Percentiles rank a stretch among this genome's conserved stretches.
Conservation (phyloP, 2,329 filamentous ascomycete genomes). For the Fusarium phyllophilum region DNA sequence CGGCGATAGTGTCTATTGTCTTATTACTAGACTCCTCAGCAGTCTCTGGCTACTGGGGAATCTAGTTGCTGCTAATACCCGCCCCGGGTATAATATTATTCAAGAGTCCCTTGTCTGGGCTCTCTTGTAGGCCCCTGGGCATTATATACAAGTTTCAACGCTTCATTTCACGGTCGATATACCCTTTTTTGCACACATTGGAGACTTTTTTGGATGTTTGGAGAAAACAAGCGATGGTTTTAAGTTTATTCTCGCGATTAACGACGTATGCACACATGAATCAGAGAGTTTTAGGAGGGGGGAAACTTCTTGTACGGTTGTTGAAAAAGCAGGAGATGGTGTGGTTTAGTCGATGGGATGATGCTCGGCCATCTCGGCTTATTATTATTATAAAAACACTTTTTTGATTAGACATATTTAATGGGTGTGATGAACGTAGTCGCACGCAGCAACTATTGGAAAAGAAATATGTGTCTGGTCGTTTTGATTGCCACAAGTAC, state of each 20-base stretch:
- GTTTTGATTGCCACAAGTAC: background rate
- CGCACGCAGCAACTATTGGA: conserved; percentile 14
- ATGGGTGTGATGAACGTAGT: conserved; percentile 31
- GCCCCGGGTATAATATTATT: conserved; percentile 32
- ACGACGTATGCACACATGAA: conserved; percentile 44
- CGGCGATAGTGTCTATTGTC: conserved; percentile 51
- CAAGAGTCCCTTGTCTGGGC: conserved; percentile 1
- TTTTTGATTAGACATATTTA: conserved; percentile 40
- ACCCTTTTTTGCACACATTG: conserved; percentile 44
- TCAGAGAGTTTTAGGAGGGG: conserved; percentile 22
- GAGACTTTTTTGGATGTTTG: conserved; percentile 40
- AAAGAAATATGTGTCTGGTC: conserved; percentile 37
- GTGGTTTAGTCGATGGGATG: conserved; percentile 27
- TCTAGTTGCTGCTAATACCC: conserved; percentile 28
- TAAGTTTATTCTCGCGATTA: conserved; percentile 37
- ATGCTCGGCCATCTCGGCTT: conserved; percentile 25
- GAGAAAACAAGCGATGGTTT: conserved; percentile 38
- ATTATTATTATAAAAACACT: conserved; percentile 33
- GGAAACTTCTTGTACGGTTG: conserved; percentile 22
- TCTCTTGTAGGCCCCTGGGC: conserved; percentile 36
- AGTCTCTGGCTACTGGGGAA: conserved; percentile 3
- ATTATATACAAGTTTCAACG: conserved; percentile 43
- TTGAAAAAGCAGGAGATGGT: conserved; percentile 15
- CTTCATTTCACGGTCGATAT: conserved; percentile 47
- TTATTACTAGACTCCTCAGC: conserved; percentile 16